Conservation (phyloP, 331 rosid genomes). For the Spiraea crenata region DNA sequence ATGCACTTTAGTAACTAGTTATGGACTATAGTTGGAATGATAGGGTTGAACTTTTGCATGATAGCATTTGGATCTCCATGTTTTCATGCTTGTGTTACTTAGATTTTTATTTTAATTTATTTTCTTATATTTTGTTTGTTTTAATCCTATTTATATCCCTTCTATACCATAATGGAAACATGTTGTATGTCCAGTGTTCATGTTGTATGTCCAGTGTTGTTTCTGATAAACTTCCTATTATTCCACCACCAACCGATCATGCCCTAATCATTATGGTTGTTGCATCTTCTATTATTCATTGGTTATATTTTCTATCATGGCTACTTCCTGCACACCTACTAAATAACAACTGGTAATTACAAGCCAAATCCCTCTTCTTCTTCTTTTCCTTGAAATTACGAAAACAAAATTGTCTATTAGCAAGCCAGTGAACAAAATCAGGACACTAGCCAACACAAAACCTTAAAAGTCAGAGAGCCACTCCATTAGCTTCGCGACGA, state of each 20-base stretch:
- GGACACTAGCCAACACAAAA: too few species aligned
- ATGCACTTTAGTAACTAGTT: not conserved
- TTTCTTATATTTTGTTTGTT: not conserved
- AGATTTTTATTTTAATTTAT: not conserved
- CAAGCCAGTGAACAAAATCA: too few species aligned
- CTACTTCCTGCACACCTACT: too few species aligned
- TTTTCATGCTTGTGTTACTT: not conserved
- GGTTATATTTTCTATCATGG: not conserved
- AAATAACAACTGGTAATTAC: not conserved
- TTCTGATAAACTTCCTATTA: not conserved
- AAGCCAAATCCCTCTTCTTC: not conserved
- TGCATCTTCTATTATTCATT: not conserved
- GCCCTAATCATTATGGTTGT: not conserved
- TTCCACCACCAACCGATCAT: conserved; percentile 1
- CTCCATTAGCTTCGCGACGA: too few species aligned
- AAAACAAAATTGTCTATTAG: too few species aligned
- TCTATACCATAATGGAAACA: not conserved
- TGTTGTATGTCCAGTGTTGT: not conserved
- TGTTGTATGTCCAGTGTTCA: not conserved
- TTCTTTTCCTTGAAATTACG: not conserved
- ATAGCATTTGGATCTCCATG: not conserved
- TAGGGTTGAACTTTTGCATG: not conserved
- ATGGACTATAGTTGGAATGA: not conserved
- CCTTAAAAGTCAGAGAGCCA: too few species aligned
- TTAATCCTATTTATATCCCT: not conserved